Conservation (phyloP, 1,284 basidiomycete genomes). For the Ceratobasidium papillatum region DNA sequence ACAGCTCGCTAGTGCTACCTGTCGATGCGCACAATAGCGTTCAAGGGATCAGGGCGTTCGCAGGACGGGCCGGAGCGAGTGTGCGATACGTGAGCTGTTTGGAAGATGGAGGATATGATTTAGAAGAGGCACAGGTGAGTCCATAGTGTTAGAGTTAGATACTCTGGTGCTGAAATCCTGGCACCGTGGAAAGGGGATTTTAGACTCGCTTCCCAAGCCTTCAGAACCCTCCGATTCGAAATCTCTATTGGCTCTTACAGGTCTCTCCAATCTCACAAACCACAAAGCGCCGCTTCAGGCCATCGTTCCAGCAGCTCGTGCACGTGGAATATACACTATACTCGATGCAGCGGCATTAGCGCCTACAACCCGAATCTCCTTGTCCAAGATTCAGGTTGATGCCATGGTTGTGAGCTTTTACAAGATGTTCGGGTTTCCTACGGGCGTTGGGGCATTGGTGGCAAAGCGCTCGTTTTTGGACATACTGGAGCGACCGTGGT, state of each 20-base stretch:
- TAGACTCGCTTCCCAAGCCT: slow-evolving; percentile 14
- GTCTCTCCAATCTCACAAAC: slow-evolving; percentile 82
- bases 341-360: slow-evolving; percentile 82
- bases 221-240: slow-evolving; percentile 51
- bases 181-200: not conserved
- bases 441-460: slow-evolving; percentile 81
- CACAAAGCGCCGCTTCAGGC: slow-evolving; percentile 61
- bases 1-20: slow-evolving; percentile 68
- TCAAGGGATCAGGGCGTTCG: slow-evolving; percentile 80
- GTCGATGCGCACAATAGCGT: slow-evolving; percentile 85
- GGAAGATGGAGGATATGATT: slow-evolving; percentile 67
- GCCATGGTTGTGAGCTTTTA: slow-evolving; percentile 86
- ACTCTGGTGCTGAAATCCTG: not conserved
- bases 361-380: slow-evolving; percentile 71
- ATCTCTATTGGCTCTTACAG: slow-evolving; percentile 75
- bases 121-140: slow-evolving; percentile 65
- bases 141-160: not conserved
- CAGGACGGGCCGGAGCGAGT: slow-evolving; percentile 61
- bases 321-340: slow-evolving; percentile 75
- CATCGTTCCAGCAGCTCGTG: slow-evolving; percentile 55
- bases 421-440: slow-evolving; percentile 90
- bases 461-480: slow-evolving; percentile 72
- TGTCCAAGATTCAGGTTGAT: slow-evolving; percentile 72
- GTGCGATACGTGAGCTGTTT: slow-evolving; percentile 73
- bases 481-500: slow-evolving; percentile 74